These are phyloP conservation scores for Carnegiea gigantea DNA, from an alignment of 179 eudicot species.

Conservation along the genomic window DNA sequence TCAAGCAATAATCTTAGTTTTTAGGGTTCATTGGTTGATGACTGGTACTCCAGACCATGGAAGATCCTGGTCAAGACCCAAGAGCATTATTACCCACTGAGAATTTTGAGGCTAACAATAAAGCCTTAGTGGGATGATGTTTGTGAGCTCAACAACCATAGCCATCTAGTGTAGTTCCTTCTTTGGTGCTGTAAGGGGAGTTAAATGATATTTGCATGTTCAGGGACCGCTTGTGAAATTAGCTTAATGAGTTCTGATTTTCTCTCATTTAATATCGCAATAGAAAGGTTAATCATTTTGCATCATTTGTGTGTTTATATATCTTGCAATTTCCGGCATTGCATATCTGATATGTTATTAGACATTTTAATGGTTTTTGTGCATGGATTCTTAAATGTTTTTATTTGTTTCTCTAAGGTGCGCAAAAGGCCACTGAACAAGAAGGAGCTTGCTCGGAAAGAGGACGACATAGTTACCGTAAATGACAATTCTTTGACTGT, in stretches of 20 bases:
- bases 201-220: not conserved
- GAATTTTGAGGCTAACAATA: not conserved
- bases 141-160: not conserved
- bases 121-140: not conserved
- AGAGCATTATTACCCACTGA: not conserved
- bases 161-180: not conserved
- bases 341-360: not conserved
- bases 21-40: no score
- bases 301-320: not conserved
- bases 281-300: not conserved
- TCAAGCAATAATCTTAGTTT: no score
- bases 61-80: not conserved
- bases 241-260: not conserved
- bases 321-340: not conserved
- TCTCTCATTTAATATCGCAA: not conserved
- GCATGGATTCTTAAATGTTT: constrained; percentile 5
- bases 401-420: constrained; percentile 46
- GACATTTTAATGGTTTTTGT: not conserved
- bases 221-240: not conserved
- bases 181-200: not conserved
- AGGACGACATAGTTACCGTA: constrained; percentile 81
- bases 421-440: constrained; percentile 92
- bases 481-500: constrained; percentile 68
- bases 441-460: constrained; percentile 80
- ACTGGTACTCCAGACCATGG: no score